These are phyloP conservation scores for Aspergillus hiratsukae DNA, from an alignment of 2,329 filamentous ascomycete genomes.

Conservation along the genomic window DNA sequence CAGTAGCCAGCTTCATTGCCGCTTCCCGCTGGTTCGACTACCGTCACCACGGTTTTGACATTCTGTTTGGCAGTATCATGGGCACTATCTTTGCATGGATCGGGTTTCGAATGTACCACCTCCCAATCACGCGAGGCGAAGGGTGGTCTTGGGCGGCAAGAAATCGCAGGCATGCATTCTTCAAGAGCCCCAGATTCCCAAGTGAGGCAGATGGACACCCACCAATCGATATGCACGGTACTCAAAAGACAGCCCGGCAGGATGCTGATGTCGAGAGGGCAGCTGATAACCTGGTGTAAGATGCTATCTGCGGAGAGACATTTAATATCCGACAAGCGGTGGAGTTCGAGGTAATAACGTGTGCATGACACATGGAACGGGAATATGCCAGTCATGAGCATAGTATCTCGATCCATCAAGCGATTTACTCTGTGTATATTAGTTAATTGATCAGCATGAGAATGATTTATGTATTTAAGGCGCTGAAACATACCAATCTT, in stretches of 20 bases:
- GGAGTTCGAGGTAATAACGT: background rate
- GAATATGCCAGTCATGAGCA: background rate
- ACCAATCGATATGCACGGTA: slow-evolving; percentile 18
- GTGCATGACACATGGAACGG: background rate
- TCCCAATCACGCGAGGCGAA: slow-evolving; percentile 71
- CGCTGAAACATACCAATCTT: slow-evolving; percentile 1
- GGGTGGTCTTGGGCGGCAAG: slow-evolving; percentile 89
- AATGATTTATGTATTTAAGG: background rate
- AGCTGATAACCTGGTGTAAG: slow-evolving; percentile 7
- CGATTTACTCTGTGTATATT: background rate
- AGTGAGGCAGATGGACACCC: slow-evolving; percentile 27
- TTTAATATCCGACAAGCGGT: background rate
- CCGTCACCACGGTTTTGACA: slow-evolving; percentile 88
- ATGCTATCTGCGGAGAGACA: background rate
- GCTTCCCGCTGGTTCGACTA: slow-evolving; percentile 83
- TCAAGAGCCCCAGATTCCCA: slow-evolving; percentile 29
- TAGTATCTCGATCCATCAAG: background rate
- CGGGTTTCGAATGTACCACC: slow-evolving; percentile 79
- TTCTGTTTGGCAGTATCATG: slow-evolving; percentile 77
- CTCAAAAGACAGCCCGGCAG: background rate
- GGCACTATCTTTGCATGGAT: slow-evolving; percentile 68
- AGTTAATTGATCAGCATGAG: background rate
- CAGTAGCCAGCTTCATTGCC: slow-evolving; percentile 73
- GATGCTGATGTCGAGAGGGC: slow-evolving; percentile 20
- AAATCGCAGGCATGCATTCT: slow-evolving; percentile 65